Percentiles rank a stretch among this genome's conserved stretches.
phyloP scores from a whole-genome alignment of 768 basidiomycete species.

The Galerina sulciceps region DNA sequence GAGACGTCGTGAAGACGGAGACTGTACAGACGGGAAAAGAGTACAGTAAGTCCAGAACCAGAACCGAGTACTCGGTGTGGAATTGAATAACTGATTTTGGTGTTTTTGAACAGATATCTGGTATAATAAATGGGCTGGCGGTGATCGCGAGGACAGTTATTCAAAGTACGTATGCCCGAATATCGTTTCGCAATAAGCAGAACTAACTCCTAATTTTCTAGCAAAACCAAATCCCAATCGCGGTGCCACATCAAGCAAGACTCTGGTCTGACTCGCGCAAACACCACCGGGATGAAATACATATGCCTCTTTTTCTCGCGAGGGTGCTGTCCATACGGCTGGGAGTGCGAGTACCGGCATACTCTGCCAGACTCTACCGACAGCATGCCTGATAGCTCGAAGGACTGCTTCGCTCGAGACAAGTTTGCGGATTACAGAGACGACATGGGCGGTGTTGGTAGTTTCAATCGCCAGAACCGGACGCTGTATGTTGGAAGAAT shows the following conservation, averaged over 20 bases:
- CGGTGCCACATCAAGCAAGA: conserved; percentile 89
- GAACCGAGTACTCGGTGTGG: neutral
- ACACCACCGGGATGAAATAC: conserved; percentile 91
- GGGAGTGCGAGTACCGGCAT: conserved; percentile 98
- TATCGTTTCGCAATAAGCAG: neutral
- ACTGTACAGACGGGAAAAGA: conserved; percentile 93
- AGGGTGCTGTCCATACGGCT: conserved; percentile 97
- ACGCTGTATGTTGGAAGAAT: conserved; percentile 95
- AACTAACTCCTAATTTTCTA: conserved; percentile 31
- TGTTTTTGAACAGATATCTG: conserved; percentile 72
- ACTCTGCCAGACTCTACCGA: conserved; percentile 74
- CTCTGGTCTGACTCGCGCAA: conserved; percentile 92
- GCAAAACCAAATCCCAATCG: conserved; percentile 93
- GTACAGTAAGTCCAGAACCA: conserved; percentile 70
- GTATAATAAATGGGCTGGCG: conserved; percentile 99
- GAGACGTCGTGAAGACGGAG: conserved; percentile 89
- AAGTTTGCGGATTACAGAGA: conserved; percentile 98
- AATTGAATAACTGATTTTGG: neutral
- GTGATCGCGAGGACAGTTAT: conserved; percentile 95
- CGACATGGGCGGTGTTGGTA: conserved; percentile 99
- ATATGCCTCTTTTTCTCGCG: conserved; percentile 97
- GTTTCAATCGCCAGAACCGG: conserved; percentile 91
- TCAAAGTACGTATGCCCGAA: conserved; percentile 68
- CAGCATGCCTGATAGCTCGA: conserved; percentile 84
- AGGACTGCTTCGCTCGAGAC: conserved; percentile 96